Percentiles rank a stretch among this genome's conserved stretches.
These are phyloP conservation scores for Botrytis fragariae DNA, from an alignment of 2,329 filamentous ascomycete species.

Conservation along the genomic window DNA sequence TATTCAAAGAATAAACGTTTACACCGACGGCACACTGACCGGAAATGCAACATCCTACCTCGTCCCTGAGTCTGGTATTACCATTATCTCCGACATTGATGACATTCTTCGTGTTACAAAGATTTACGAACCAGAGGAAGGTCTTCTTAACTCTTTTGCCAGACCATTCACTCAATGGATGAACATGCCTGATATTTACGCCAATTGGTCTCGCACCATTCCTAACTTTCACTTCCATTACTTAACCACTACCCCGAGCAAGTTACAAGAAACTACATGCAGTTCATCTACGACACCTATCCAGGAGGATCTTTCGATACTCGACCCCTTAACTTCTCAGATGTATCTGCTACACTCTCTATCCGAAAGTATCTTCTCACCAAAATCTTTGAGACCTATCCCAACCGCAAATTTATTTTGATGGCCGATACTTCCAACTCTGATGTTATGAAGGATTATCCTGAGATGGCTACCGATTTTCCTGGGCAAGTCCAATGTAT, in stretches of 20 bases:
- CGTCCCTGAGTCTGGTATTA: constrained; percentile 67
- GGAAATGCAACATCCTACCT: constrained; percentile 77
- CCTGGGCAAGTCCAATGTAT: constrained; percentile 75
- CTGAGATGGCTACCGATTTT: constrained; percentile 60
- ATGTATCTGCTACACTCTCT: constrained; percentile 66
- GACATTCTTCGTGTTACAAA: constrained; percentile 79
- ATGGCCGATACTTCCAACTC: constrained; percentile 74
- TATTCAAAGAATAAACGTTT: constrained; percentile 68
- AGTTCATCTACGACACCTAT: constrained; percentile 76
- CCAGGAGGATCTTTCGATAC: constrained; percentile 70
- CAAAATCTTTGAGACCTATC: constrained; percentile 73
- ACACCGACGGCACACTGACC: constrained; percentile 59
- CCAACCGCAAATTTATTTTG: constrained; percentile 70
- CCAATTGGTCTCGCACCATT: constrained; percentile 68
- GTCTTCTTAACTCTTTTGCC: constrained; percentile 74
- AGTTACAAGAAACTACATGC: constrained; percentile 74
- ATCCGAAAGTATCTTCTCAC: constrained; percentile 69
- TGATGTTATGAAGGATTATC: constrained; percentile 69
- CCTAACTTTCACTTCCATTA: constrained; percentile 77
- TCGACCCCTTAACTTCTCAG: constrained; percentile 75
- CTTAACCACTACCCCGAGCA: constrained; percentile 80
- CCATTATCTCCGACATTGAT: constrained; percentile 74
- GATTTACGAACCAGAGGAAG: constrained; percentile 73
- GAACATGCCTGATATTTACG: constrained; percentile 78
- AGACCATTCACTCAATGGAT: constrained; percentile 68